A percentile compares a stretch with the other conserved stretches of the same genome.
Evolutionary conservation across 108 stramenopile genomes (phyloP).

Genomic region (Aurantiochytrium sp.): DNA sequence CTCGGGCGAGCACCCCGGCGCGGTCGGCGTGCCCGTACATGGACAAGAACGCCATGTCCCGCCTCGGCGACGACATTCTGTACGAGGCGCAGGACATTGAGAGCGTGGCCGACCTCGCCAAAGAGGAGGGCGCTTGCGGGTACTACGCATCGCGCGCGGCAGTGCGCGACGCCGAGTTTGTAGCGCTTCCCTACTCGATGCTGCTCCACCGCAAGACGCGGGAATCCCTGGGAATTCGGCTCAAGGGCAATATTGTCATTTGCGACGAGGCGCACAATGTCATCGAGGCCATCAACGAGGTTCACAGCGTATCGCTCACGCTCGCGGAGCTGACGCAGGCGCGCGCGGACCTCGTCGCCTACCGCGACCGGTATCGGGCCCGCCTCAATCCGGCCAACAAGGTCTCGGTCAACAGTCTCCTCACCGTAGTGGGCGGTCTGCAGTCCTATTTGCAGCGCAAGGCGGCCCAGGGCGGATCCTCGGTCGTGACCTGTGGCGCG

Average conservation of each 20-base stretch:
- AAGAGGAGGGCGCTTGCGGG: conserved; percentile 70
- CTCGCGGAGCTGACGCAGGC: conserved; percentile 31
- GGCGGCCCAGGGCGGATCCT: not conserved
- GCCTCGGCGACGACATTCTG: conserved; percentile 75
- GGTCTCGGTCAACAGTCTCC: conserved; percentile 60
- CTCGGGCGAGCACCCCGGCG: conserved; percentile 22
- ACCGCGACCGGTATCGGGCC: conserved; percentile 37
- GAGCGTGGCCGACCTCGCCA: conserved; percentile 71
- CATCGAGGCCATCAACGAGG: conserved; percentile 68
- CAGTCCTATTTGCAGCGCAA: conserved; percentile 47
- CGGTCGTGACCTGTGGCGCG: conserved; percentile 61
- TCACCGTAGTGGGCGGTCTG: conserved; percentile 64
- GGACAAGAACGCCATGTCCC: conserved; percentile 54
- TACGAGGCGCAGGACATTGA: conserved; percentile 78
- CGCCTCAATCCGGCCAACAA: conserved; percentile 33
- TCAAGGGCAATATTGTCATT: conserved; percentile 73
- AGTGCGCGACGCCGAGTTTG: conserved; percentile 75
- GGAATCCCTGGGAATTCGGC: conserved; percentile 66
- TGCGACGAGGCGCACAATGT: conserved; percentile 98
- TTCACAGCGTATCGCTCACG: conserved; percentile 40
- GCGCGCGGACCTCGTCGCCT: not conserved
- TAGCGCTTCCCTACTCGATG: conserved; percentile 82
- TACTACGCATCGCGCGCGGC: conserved; percentile 85
- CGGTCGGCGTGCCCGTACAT: conserved; percentile 63
- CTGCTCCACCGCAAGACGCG: conserved; percentile 67